Conservation (phyloP, 2,329 filamentous ascomycete species). For the Paraphaeosphaeria sporulosa region DNA sequence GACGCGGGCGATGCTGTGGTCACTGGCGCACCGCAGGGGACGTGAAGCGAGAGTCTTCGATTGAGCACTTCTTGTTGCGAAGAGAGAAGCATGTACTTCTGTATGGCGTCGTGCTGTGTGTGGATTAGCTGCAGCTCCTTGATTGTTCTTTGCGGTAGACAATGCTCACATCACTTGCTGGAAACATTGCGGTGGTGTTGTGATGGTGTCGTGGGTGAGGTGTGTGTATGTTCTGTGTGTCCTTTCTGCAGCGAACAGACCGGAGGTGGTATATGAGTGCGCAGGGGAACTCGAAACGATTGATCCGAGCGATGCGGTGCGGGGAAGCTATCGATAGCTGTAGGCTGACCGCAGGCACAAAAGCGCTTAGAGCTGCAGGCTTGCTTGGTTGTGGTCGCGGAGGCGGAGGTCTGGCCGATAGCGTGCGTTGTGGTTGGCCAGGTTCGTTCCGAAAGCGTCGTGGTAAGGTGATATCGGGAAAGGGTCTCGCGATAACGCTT, state of each 20-base stretch:
- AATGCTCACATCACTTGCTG: slow-evolving; percentile 31
- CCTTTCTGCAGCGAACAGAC: not conserved
- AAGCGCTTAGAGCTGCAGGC: too few species aligned
- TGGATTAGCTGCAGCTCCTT: slow-evolving; percentile 21
- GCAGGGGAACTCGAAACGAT: not conserved
- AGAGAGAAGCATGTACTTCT: slow-evolving; percentile 51
- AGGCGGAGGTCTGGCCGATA: slow-evolving; percentile 14
- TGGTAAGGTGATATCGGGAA: slow-evolving; percentile 19
- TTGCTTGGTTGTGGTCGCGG: not conserved
- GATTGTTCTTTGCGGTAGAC: not conserved
- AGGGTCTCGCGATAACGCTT: slow-evolving; percentile 13
- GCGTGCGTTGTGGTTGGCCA: slow-evolving; percentile 16
- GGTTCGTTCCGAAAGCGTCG: slow-evolving; percentile 13
- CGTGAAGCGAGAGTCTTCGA: slow-evolving; percentile 48
- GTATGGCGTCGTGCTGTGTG: slow-evolving; percentile 39
- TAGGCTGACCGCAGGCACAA: too few species aligned
- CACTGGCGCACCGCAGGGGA: slow-evolving; percentile 43
- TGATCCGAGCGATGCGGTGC: slow-evolving; percentile 4
- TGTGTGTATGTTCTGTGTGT: slow-evolving; percentile 12
- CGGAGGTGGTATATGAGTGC: too few species aligned
- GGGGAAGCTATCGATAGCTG: slow-evolving; percentile 14
- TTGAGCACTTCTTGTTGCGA: slow-evolving; percentile 52
- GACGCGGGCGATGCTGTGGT: slow-evolving; percentile 46
- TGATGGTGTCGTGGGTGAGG: not conserved
- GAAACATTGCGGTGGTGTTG: slow-evolving; percentile 30